Conservation (phyloP, 495 filamentous ascomycete genomes). For the Cudoniella acicularis region DNA sequence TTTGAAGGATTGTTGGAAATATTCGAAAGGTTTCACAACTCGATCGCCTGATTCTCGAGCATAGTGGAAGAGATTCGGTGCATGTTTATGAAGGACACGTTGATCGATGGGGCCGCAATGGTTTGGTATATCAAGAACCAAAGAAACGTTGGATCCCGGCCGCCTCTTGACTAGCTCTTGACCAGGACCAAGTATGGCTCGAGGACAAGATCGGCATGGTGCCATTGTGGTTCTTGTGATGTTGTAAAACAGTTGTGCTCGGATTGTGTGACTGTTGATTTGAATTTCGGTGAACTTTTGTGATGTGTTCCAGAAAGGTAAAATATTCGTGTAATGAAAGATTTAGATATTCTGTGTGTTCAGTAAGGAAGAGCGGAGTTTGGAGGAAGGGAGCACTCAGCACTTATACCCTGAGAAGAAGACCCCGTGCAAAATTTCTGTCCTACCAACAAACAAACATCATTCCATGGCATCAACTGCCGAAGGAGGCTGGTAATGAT, state of each 20-base stretch:
- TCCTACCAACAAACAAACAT: background rate
- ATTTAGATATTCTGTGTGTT: too few species aligned
- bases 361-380: too few species aligned
- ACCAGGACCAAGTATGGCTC: background rate
- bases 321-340: background rate
- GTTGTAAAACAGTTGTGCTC: background rate
- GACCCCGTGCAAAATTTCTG: background rate
- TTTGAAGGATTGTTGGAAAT: background rate
- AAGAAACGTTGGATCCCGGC: background rate
- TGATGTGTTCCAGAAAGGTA: background rate
- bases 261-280: background rate
- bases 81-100: background rate
- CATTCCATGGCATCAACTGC: background rate
- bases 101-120: background rate
- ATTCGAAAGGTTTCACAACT: background rate
- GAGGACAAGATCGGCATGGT: background rate
- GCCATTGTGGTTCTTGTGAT: background rate
- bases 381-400: background rate
- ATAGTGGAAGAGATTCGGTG: slow-evolving; percentile 1
- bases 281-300: background rate
- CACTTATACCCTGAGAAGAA: background rate
- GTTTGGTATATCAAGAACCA: background rate
- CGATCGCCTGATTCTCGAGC: background rate
- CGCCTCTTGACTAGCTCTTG: background rate
- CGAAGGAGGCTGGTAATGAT: background rate